Evolutionary conservation across 176 grass and related monocot species (phyloP).

Genomic region (Alloteropsis semialata): DNA sequence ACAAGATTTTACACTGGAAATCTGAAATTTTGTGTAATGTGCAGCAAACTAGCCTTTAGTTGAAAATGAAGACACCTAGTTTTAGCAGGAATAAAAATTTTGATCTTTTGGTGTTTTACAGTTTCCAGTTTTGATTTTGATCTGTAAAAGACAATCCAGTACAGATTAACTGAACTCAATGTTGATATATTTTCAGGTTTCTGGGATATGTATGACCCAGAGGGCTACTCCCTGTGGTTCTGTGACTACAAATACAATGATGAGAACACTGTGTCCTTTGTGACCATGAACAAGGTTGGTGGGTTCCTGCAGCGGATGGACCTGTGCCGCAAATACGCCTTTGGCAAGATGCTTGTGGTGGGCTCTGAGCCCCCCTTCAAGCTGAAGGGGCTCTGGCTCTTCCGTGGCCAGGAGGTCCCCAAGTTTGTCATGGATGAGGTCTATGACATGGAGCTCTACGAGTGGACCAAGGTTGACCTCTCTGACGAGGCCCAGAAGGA

Average conservation of each 20-base stretch:
- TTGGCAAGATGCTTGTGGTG: constrained; percentile 85
- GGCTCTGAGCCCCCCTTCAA: constrained; percentile 71
- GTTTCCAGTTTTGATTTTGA: not conserved
- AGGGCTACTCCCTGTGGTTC: constrained; percentile 88
- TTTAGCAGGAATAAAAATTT: not conserved
- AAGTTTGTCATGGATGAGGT: constrained; percentile 76
- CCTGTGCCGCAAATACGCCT: constrained; percentile 73
- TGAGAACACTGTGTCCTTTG: constrained; percentile 73
- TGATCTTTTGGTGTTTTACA: not conserved
- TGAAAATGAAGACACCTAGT: not conserved
- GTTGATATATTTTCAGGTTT: constrained; percentile 48
- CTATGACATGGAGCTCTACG: constrained; percentile 87
- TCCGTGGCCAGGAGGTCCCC: constrained; percentile 69
- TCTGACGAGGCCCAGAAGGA: constrained; percentile 79
- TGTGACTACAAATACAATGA: constrained; percentile 89
- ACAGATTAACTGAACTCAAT: not conserved
- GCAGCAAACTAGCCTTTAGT: not conserved
- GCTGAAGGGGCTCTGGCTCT: constrained; percentile 82
- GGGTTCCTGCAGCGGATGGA: constrained; percentile 91
- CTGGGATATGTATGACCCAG: constrained; percentile 85
- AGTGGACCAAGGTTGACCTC: constrained; percentile 82
- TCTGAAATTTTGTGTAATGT: not conserved
- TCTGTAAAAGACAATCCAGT: not conserved
- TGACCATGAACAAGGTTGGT: constrained; percentile 77
- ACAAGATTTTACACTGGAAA: not conserved